Conservation (phyloP, 305 asterid species). For the Fraxinus ornus region DNA sequence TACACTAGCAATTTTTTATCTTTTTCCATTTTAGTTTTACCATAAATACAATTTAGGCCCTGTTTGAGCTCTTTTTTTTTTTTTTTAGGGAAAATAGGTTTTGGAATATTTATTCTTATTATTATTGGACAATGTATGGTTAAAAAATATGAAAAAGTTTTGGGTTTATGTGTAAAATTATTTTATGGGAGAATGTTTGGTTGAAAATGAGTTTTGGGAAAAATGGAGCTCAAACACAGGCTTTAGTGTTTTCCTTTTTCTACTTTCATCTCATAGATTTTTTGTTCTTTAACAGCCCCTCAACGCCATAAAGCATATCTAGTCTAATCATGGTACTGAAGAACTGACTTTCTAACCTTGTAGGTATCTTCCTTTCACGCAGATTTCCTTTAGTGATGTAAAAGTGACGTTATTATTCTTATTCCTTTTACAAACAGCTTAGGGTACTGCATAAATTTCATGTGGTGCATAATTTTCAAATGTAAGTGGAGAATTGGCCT, state of each 20-base stretch:
- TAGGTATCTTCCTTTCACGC: not conserved
- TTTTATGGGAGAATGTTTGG: too few relatives aligned
- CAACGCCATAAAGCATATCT: not conserved
- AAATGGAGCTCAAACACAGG: too few relatives aligned
- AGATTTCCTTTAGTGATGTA: not conserved
- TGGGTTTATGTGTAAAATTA: too few relatives aligned
- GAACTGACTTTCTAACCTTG: not conserved
- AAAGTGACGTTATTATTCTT: not conserved
- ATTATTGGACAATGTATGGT: too few relatives aligned
- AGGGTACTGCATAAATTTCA: not conserved
- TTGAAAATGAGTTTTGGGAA: not conserved
- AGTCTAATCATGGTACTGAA: not conserved
- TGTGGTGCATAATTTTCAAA: not conserved
- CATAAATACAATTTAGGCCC: not conserved
- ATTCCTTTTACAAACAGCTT: not conserved
- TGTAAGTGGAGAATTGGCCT: not conserved
- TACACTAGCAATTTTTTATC: not conserved
- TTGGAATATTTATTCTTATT: too few relatives aligned
- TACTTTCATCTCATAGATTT: too few relatives aligned
- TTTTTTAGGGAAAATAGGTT: too few relatives aligned
- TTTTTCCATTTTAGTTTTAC: not conserved
- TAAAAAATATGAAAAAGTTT: too few relatives aligned
- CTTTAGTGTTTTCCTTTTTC: not conserved
- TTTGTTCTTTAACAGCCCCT: not conserved
- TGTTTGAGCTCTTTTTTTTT: too few relatives aligned